Evolutionary conservation across 176 grass and related monocot species (phyloP), one percentile per base, ranked within the genome.

Genomic region (Chloris gayana): DNA sequence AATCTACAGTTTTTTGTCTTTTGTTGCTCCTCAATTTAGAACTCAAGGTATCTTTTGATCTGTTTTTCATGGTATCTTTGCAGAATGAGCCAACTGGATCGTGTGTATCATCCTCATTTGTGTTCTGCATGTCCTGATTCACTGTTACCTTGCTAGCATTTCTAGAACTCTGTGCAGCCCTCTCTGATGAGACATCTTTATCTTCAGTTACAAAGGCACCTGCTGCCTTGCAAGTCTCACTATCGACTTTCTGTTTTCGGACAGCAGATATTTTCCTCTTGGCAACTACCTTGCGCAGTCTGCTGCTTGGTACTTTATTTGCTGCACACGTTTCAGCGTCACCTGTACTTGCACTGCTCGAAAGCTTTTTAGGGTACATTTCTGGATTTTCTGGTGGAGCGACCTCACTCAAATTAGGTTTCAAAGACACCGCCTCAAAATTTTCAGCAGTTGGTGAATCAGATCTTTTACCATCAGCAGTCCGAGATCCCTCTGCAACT

Each of bases 261-360:
- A 79, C 78, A 37, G 50, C 41, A 84, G 83, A 92, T 31, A 89
- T 29, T 67, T 91, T 94, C 79, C 81, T 94, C 85, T 98, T 98
- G 9, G 86, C 92, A 64, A 87, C 74, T 57, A 76, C 85, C 77
- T 91, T 92, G 26, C 85, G 89, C 14, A 75, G 47, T 80, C 86
- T 85, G 25, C 78, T 50, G 34, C 64, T 80, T 85, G 83, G 47
- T 77, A 58, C 72, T 64, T 74, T 21, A 77, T 89, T 76, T 72
- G 59, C 34, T 70, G 67, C 30, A 60, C 61, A 62, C 21, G 22
- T 56, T 84, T 80, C 82, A 85, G 27, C 53, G 54, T 63, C 77
- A 80, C 69, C 34, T 44, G 71, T 35, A n/a, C 60, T 85, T 76
- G 69, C 60, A 81, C 30, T 84, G 75, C 50, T 78, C 37, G 60